Evolutionary conservation across 2,329 filamentous ascomycete genomes (phyloP), one percentile per base, ranked within the genome.

Genomic region (Massarina eburnea): DNA sequence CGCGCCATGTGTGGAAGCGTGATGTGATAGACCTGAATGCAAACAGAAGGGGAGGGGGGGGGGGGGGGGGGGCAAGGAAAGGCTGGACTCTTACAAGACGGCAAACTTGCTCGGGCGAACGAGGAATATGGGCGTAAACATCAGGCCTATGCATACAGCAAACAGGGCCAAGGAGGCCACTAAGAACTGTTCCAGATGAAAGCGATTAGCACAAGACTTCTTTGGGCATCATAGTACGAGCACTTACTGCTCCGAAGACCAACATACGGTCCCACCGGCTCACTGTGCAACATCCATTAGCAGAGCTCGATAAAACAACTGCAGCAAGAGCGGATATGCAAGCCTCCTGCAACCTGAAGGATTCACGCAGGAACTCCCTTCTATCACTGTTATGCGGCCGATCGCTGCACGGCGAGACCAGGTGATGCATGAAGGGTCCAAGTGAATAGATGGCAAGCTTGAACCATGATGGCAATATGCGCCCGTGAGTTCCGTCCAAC

Each of bases 241-340:
- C 18, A 38, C 35, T 38, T 36, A 43, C 14, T 54, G 57, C 55
- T 38, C 82, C 86, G 73, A 99, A 99, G 63, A 97, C 82, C 70
- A 99, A 80, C 67, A 97, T 76, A 46, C 92, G 88, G 75, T 99
- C 94, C 94, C 92, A 97, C 75, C 92, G 84, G 76, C 90, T 96
- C 77, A 99, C 94, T 97, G 73, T 43, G 29, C 48, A 21, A 53
- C 41, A 59, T 42, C 43, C 48, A 64, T 70, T 54, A 70, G 66
- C 58, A 51, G 53, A 54, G 57, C 67, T 50, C 49, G 39, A 37
- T 41, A 36, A 45, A 52, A 47, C 39, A 48, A 35, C 36, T 27
- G 52, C 53, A 48, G 59, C 55, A 52, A 50, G 58, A 55, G 57
- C 58, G 52, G 45, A 49, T 59, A 65, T 67, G 64, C 66, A 67